Evolutionary conservation across 805 yeast species (phyloP).

Genomic region (Brettanomyces nanus): DNA sequence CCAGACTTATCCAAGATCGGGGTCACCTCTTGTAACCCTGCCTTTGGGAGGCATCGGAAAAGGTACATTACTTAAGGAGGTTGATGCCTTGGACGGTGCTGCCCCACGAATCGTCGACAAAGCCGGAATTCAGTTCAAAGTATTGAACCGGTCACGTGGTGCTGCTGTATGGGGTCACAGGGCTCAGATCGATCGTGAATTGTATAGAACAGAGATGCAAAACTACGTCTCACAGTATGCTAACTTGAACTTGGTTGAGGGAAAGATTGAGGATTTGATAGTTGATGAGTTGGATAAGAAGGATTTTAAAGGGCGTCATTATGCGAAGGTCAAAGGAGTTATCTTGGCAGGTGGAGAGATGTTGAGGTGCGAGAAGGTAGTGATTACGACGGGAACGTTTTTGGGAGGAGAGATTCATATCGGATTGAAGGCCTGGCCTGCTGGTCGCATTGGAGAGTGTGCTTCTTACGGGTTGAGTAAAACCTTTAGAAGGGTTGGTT

Average conservation of each 20-base stretch:
- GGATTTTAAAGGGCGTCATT: slow-evolving; percentile 31
- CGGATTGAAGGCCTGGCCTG: slow-evolving; percentile 71
- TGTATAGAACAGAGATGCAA: slow-evolving; percentile 79
- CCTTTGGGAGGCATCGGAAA: slow-evolving; percentile 98
- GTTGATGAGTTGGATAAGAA: slow-evolving; percentile 31
- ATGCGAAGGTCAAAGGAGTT: slow-evolving; percentile 58
- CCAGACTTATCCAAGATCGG: slow-evolving; percentile 75
- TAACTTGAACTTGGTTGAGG: slow-evolving; percentile 56
- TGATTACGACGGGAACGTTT: slow-evolving; percentile 94
- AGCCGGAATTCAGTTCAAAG: slow-evolving; percentile 89
- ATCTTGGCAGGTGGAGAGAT: slow-evolving; percentile 60
- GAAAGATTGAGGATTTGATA: slow-evolving; percentile 78
- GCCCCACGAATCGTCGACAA: slow-evolving; percentile 78
- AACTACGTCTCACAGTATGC: slow-evolving; percentile 44
- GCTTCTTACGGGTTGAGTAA: slow-evolving; percentile 85
- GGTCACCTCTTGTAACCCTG: slow-evolving; percentile 92
- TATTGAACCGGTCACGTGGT: slow-evolving; percentile 79
- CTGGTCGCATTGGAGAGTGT: slow-evolving; percentile 89
- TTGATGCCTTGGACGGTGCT: slow-evolving; percentile 95
- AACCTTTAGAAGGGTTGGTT: slow-evolving; percentile 71
- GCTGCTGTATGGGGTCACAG: slow-evolving; percentile 98
- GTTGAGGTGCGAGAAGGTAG: slow-evolving; percentile 56
- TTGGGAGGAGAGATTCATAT: slow-evolving; percentile 91
- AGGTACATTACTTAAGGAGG: slow-evolving; percentile 85
- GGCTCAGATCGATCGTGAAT: slow-evolving; percentile 85